phyloP scores from a whole-genome alignment of 208 protist species.

The Herpetomonas muscarum region DNA sequence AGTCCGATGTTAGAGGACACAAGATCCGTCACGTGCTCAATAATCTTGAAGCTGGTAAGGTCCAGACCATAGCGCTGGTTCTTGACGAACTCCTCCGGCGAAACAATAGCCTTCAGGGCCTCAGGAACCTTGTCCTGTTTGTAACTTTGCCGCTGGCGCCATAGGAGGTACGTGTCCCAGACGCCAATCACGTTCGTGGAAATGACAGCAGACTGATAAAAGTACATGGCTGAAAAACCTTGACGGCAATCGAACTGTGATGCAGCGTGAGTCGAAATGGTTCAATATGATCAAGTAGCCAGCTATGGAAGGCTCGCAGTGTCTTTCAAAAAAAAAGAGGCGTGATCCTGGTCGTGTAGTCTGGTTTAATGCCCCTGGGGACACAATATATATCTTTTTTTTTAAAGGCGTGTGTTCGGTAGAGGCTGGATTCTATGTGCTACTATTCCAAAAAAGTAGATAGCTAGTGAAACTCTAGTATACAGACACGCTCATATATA shows the following conservation, averaged over 20 bases:
- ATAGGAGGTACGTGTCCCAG: conserved; percentile 1
- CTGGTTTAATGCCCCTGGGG: too few species aligned
- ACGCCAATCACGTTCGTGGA: neutral
- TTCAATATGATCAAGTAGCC: too few species aligned
- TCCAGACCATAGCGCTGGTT: conserved; percentile 46
- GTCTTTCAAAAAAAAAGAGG: neutral
- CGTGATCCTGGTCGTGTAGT: too few species aligned
- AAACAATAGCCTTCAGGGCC: conserved; percentile 21
- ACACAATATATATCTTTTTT: too few species aligned
- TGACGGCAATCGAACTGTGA: too few species aligned
- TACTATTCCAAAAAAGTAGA: too few species aligned
- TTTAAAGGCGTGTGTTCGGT: too few species aligned
- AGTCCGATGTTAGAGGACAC: conserved; percentile 27
- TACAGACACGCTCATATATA: too few species aligned
- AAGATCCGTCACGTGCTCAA: conserved; percentile 28
- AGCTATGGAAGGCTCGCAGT: neutral
- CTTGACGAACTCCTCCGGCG: conserved; percentile 38
- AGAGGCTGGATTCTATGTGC: too few species aligned
- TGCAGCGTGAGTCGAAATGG: too few species aligned
- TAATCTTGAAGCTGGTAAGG: conserved; percentile 19
- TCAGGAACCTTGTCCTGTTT: neutral
- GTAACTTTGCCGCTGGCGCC: neutral
- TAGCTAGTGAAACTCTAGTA: too few species aligned
- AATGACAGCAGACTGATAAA: neutral
- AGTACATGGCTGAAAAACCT: neutral